Base-by-base conservation (phyloP, 148 eudicot genomes). In the Cornus florida region DNA sequence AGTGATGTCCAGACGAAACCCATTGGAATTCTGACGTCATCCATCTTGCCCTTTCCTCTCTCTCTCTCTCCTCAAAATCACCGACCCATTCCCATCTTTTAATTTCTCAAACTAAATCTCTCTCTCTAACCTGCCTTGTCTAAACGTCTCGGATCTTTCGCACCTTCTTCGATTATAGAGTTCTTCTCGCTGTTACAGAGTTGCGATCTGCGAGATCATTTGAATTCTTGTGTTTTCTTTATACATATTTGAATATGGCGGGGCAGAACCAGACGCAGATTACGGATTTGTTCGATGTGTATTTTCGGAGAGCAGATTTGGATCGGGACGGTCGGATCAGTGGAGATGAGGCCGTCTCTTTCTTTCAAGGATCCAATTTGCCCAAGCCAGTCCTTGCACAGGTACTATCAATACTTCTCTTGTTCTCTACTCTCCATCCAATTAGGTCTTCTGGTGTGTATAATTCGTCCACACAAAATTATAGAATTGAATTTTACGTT, bases 311-410 rank as follows among this genome's bases (percentile, higher is more conserved):
- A 82, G 99, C 99, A 0, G 99, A 96, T 91, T 83, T 92, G 88
- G 95, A 96, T 84, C 90, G 87, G 7, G 95, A 96, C 84, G 99
- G 99, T 41, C 93, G 91, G 82, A 92, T 96, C 79, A 92, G 90
- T 82, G 99, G 99, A 3, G 59, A 77, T 43, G 99, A 96, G 87
- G 99, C 99, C 31, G 94, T 94, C 24, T 73, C 91, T 13, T 96
- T 96, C 84, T 91, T 96, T 72, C 90, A 88, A 80, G 98, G 92
- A 64, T 78, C 98, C 62, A 90, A 88, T 89, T 87, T 96, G 71
- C 88, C 98, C 3, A 84, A 89, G 75, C 93, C 80, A 73, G 93
- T 96, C 57, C 99, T 96, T 35, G 97, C 95, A 75, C 94, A 96
- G 99, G 99, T 76, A 4, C 64, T 22, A 13, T 22, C 67, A 17